Percentiles rank a stretch among this genome's conserved stretches.
Evolutionary conservation across 176 grass and related monocot species (phyloP).

Genomic region (Oryza coarctata): DNA sequence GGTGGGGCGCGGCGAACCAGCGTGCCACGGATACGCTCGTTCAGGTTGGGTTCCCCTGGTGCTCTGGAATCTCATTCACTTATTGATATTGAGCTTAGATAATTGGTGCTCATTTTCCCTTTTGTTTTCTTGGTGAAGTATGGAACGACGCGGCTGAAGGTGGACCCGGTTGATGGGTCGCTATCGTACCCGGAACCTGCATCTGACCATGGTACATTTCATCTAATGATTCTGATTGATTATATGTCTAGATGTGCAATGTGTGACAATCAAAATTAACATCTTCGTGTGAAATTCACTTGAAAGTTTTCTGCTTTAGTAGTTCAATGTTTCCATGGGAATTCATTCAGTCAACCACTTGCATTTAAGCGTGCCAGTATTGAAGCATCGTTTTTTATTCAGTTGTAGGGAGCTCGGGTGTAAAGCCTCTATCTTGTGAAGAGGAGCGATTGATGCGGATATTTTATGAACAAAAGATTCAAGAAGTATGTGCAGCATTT

Average conservation of each 20-base stretch:
- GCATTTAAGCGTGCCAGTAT: conserved; percentile 6
- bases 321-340: not conserved
- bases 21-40: conserved; percentile 57
- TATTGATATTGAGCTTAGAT: conserved; percentile 21
- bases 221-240: not conserved
- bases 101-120: conserved; percentile 31
- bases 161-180: conserved; percentile 70
- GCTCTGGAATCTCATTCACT: not conserved
- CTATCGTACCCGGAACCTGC: conserved; percentile 59
- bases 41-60: conserved; percentile 39
- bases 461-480: conserved; percentile 98
- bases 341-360: not conserved
- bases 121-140: conserved; percentile 51
- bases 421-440: conserved; percentile 75
- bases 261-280: not conserved
- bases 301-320: conserved; percentile 30
- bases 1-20: conserved; percentile 52
- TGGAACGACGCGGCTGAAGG: conserved; percentile 67
- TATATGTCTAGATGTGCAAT: not conserved
- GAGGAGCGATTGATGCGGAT: conserved; percentile 76
- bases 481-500: conserved; percentile 93
- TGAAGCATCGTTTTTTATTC: conserved; percentile 22
- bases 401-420: conserved; percentile 47
- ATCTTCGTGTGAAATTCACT: not conserved
- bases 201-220: conserved; percentile 52